Conservation (phyloP, 495 filamentous ascomycete genomes). For the Glutinoglossum americanum region DNA sequence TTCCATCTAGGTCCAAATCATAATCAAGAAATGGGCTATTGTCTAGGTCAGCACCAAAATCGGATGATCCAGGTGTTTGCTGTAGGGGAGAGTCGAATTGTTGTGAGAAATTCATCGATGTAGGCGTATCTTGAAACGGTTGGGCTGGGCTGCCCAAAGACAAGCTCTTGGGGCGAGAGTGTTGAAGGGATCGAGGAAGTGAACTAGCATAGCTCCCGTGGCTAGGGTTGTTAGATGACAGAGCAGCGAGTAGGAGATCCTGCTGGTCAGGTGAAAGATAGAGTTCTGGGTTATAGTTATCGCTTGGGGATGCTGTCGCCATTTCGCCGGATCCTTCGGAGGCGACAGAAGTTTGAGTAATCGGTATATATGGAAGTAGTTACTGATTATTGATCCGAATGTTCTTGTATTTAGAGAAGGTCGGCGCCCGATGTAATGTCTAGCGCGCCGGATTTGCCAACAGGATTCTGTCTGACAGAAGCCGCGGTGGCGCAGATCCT, state of each 20-base stretch:
- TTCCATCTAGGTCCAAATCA: constrained; percentile 50
- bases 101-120: background rate
- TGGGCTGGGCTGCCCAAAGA: constrained; percentile 1
- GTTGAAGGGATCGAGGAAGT: background rate
- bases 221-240: constrained; percentile 49
- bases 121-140: background rate
- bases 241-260: constrained; percentile 65
- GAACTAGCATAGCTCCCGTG: background rate
- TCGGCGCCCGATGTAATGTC: background rate
- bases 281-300: constrained; percentile 18
- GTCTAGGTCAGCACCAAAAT: constrained; percentile 29
- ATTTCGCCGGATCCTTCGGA: background rate
- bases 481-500: background rate
- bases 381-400: background rate
- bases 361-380: background rate
- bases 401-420: background rate
- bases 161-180: background rate
- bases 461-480: background rate
- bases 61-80: constrained; percentile 18
- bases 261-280: constrained; percentile 74
- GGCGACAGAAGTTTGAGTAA: background rate
- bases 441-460: background rate
- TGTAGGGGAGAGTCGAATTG: background rate
- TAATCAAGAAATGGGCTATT: constrained; percentile 73
- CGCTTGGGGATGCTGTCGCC: constrained; percentile 1